Percentiles rank a stretch among this genome's conserved stretches.
These are phyloP conservation scores for Trichomonas vaginalis DNA, from an alignment of 208 protist genomes.

Conservation along the genomic window DNA sequence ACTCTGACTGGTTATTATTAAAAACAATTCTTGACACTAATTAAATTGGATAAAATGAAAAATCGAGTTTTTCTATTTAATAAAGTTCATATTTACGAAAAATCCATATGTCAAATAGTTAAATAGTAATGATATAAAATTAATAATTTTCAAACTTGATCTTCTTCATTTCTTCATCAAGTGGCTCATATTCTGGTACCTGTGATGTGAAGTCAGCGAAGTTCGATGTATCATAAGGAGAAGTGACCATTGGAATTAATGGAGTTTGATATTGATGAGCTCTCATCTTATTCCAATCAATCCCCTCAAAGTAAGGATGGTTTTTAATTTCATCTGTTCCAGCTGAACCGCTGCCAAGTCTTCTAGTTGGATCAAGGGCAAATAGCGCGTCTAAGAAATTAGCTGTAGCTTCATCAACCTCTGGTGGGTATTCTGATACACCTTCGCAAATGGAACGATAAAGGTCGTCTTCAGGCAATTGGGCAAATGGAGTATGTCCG, in stretches of 20 bases:
- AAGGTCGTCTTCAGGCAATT: neutral
- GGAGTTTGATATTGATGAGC: neutral
- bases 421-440: neutral
- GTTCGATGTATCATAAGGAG: neutral
- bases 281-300: slow-evolving; percentile 2
- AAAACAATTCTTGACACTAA: too few species aligned
- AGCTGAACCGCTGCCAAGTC: neutral
- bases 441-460: neutral
- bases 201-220: neutral
- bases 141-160: neutral
- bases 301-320: neutral
- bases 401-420: neutral
- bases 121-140: too few species aligned
- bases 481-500: neutral
- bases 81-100: too few species aligned
- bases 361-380: neutral
- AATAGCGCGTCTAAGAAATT: neutral
- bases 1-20: too few species aligned
- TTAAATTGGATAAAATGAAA: too few species aligned
- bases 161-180: neutral
- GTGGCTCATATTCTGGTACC: neutral
- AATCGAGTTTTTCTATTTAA: too few species aligned
- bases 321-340: neutral
- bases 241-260: neutral
- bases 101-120: too few species aligned